Base-by-base conservation (phyloP, 2,329 filamentous ascomycete genomes). In the Didymella keratinophila region DNA sequence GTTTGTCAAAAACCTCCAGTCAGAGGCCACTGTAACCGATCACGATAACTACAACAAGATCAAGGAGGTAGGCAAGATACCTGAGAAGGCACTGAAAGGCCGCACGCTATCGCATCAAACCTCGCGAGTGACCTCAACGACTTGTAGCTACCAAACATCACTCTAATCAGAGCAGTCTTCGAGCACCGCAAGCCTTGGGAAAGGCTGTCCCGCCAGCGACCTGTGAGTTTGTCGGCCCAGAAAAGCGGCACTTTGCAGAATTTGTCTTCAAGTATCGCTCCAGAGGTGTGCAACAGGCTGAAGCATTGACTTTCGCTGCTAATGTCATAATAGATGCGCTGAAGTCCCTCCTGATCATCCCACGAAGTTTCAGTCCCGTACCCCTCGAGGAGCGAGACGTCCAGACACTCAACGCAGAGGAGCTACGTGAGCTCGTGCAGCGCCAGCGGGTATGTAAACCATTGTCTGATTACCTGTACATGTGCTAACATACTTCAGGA, bases 301-400 rank as follows among this genome's bases (percentile, higher is more conserved):
- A 18, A 2, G 18, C 18, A 1, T 43, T 56, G 3, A 14, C 6
- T 4, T 1, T 1, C 10, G 10, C 23, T 28, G 25, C 46, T 52
- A 42, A 61, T 28, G 7, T 28, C 1, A 3, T 2, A 10, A 8
- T 18, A 71, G 68, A 54, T 37, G 66, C 66, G 1, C 64, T 79
- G 0, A 68, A 77, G 55, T 62, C 69, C 1, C 66, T 78, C 2
- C 41, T 69, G 4, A 60, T 79, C 32, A 69, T 79, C 16, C 69
- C 67, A 3, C 66, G 70, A 11, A 67, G 54, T 1, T 71, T 71
- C 1, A 70, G 60, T 11, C 75, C 72, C 1, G 42, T 64, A 1
- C 66, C 62, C 0, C 55, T 67, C 1, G 61, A 69, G 14, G 58
- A 67, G 4, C 51, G 63, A 39, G 60, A 66, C 21, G 8, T 64